phyloP scores from a whole-genome alignment of 495 filamentous ascomycete species.

The Xylaria cubensis region DNA sequence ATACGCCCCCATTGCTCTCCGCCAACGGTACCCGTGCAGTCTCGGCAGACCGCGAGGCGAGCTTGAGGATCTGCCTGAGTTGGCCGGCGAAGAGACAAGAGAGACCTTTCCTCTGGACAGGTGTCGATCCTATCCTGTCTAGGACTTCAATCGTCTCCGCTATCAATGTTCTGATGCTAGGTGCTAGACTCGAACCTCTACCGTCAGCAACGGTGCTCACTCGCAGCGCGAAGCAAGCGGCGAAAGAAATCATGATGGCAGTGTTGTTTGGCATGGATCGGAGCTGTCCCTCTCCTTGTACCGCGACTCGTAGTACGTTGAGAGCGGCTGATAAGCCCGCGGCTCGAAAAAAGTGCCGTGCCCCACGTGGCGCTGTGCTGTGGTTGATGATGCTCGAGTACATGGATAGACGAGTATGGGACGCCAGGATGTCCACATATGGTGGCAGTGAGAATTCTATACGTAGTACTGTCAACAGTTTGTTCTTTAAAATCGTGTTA shows the following conservation, averaged over 20 bases:
- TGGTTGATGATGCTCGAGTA: slow-evolving; percentile 78
- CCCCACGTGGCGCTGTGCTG: slow-evolving; percentile 70
- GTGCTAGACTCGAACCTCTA: slow-evolving; percentile 64
- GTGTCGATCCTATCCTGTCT: slow-evolving; percentile 69
- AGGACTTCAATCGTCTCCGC: slow-evolving; percentile 72
- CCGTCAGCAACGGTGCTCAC: slow-evolving; percentile 64
- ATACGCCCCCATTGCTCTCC: slow-evolving; percentile 31
- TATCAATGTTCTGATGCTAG: slow-evolving; percentile 71
- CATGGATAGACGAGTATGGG: slow-evolving; percentile 73
- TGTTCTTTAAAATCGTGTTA: neutral
- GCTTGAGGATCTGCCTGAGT: slow-evolving; percentile 40
- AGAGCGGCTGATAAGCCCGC: slow-evolving; percentile 71
- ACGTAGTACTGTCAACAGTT: neutral
- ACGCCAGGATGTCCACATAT: slow-evolving; percentile 77
- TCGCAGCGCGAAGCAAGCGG: slow-evolving; percentile 71
- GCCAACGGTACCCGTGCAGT: slow-evolving; percentile 24
- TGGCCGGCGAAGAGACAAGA: slow-evolving; percentile 43
- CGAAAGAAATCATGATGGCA: slow-evolving; percentile 78
- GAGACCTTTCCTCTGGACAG: slow-evolving; percentile 66
- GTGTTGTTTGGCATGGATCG: slow-evolving; percentile 81
- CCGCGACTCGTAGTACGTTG: slow-evolving; percentile 75
- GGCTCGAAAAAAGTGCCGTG: slow-evolving; percentile 73
- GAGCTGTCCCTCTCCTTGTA: slow-evolving; percentile 71
- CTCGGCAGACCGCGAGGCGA: slow-evolving; percentile 36
- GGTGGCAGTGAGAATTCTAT: slow-evolving; percentile 68